A percentile compares a stretch with the other conserved stretches of the same genome.
These are phyloP conservation scores for Chrysanthemum seticuspe DNA, from an alignment of 129 eudicot genomes.

Conservation along the genomic window DNA sequence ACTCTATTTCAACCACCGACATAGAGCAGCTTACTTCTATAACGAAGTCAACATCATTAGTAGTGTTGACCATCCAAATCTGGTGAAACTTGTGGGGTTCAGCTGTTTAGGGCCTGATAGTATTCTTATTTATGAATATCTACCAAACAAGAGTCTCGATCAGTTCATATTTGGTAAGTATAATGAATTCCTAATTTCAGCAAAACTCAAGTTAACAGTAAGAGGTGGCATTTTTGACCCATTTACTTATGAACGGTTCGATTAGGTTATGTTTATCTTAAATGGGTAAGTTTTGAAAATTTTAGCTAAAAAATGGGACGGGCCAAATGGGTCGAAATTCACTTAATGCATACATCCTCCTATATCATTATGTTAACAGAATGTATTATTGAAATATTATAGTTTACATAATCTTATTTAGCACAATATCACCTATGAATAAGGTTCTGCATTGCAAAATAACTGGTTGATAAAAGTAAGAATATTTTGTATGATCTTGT, in stretches of 20 bases:
- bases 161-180: slow-evolving; percentile 63
- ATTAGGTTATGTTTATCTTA: too few relatives aligned
- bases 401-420: too few relatives aligned
- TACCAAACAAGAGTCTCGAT: slow-evolving; percentile 74
- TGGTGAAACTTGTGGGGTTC: slow-evolving; percentile 73
- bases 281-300: too few relatives aligned
- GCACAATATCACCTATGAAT: too few relatives aligned
- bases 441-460: too few relatives aligned
- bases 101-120: slow-evolving; percentile 79
- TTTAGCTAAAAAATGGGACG: too few relatives aligned
- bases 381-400: too few relatives aligned
- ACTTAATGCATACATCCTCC: too few relatives aligned
- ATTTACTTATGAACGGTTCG: neutral
- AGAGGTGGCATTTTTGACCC: neutral
- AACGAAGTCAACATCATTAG: slow-evolving; percentile 79
- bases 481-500: neutral
- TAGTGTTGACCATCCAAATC: slow-evolving; percentile 69
- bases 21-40: slow-evolving; percentile 80
- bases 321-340: too few relatives aligned
- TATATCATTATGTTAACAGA: too few relatives aligned
- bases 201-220: neutral
- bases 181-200: neutral
- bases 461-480: neutral
- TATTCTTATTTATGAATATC: slow-evolving; percentile 69
- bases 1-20: slow-evolving; percentile 80